Evolutionary conservation across 345 rosid genomes (phyloP), one percentile per base, ranked within the genome.

Genomic region (Aquilaria sinensis): DNA sequence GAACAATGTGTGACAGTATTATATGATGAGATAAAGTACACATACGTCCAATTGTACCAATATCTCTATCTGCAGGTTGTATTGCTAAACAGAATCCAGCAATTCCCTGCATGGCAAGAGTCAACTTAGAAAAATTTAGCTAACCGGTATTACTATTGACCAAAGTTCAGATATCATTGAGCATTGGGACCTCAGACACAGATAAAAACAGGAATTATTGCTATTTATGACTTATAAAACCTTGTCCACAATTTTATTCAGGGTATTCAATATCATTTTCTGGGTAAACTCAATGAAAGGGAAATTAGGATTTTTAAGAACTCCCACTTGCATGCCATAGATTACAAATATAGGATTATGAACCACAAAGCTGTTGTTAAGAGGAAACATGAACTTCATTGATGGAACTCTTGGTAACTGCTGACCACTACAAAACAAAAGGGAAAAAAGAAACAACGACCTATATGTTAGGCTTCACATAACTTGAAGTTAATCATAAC

Each of bases 41-140:
- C 71, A 68, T 53, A 82, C 96, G 90, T 76, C 98, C 98, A 64
- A 92, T 75, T 72, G 63, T 78, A 64, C 91, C 92, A 58, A 73
- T 65, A 67, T 74, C 83, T 59, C 63, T 85, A 67, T 73, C 88
- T n/a, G 69, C 58, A n/a, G 83, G 77, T 66, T 77, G 85, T 67
- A 91, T 67, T 51, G 96, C 89, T 71, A 91, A 76, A 74, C 96
- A 92, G 75, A 83, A 89, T 56, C 78, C 85, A 43, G 51, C 53
- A 11, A 61, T 29, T 41, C 80, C 96, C 92, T 85, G 77, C 67
- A 72, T 14, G 52, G 65, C 51, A 60, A 52, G 63, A 33, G 57
- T 47, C 31, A 64, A 12, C 6, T 29, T 50, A 50, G 12, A 6
- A 2, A 34, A 5, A 43, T 30, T 48, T 43, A 2, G 29, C 14